phyloP scores from a whole-genome alignment of 495 filamentous ascomycete genomes.

The Cercophora scortea region DNA sequence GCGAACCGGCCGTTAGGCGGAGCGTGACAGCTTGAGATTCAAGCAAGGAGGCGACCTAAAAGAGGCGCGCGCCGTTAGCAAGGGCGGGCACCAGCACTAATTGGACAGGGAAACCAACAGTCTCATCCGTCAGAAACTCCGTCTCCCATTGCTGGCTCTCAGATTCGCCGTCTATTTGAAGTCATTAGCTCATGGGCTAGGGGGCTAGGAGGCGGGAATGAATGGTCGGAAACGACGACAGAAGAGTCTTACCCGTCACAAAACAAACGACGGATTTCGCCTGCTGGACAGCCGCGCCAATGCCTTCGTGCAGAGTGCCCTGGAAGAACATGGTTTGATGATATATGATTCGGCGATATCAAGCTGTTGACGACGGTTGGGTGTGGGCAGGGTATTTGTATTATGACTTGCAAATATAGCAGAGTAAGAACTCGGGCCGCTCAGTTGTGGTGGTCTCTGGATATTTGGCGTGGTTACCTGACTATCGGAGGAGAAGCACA shows the following conservation, averaged over 20 bases:
- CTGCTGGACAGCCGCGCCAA: constrained; percentile 62
- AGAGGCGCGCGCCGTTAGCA: neutral
- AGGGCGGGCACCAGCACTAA: neutral
- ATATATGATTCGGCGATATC: neutral
- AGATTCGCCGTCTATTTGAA: constrained; percentile 46
- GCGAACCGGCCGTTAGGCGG: constrained; percentile 57
- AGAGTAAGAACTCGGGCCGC: too few relatives aligned
- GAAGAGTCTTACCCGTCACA: constrained; percentile 37
- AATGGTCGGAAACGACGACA: neutral
- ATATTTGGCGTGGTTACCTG: too few relatives aligned
- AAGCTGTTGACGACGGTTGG: too few relatives aligned
- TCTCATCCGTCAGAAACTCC: constrained; percentile 56
- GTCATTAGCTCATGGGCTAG: neutral
- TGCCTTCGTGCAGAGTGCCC: constrained; percentile 71
- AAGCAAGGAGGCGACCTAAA: constrained; percentile 41
- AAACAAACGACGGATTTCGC: constrained; percentile 39
- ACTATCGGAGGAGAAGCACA: too few relatives aligned
- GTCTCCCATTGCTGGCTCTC: constrained; percentile 70
- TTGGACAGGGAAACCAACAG: constrained; percentile 28
- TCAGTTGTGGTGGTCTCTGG: too few relatives aligned
- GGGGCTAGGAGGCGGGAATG: neutral
- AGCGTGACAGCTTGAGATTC: constrained; percentile 55
- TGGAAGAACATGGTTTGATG: constrained; percentile 60
- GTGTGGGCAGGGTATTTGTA: too few relatives aligned
- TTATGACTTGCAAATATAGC: too few relatives aligned